Base-by-base conservation (phyloP, 371 early-diverging fungal species). In the Batkoa obscura region DNA sequence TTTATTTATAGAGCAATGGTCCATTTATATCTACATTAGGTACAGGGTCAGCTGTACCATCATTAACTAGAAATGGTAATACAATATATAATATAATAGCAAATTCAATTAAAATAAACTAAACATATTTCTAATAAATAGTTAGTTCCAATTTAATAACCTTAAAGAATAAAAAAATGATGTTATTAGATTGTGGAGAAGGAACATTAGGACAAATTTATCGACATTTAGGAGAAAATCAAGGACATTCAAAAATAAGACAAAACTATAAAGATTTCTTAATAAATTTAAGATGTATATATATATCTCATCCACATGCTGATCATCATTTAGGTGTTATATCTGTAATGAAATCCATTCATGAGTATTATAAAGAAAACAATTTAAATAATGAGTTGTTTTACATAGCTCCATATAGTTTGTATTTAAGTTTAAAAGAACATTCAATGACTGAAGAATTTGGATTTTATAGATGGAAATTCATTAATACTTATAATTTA, bases 261-360 rank as follows among this genome's bases (percentile, higher is more conserved):
- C 30, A 64, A 2, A 38, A 46, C 13, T 30, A 74, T 0, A 67
- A 73, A 32, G 66, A 70, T 13, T 72, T 68, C 30, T 58, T 79
- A 23, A 65, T 60, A n/a, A 52, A 60, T 4, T 55, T 99, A 37
- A 72, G 71, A 51, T 67, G 84, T 15, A 72, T 98, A n/a, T 94
- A 90, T 66, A 74, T 99, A 5, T 92, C 92, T 31, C 99, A 99
- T 70, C 71, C 95, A 66, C 99, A 99, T 69, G 99, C 99, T 33
- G 99, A 99, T 68, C 99, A 99, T 66, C 92, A 96, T 64, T 69
- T 99, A 35, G 99, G 99, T n/a, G 70, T 82, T 6, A 67, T 85
- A 10, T 70, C 75, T 34, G 55, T 96, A 30, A 67, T 92, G 55
- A 67, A 64, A 39, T 71, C 74, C 56, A 79, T 82, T 79, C 23